These are phyloP conservation scores for Ceratocystiopsis minuta DNA, from an alignment of 2,329 filamentous ascomycete species.

Conservation along the genomic window DNA sequence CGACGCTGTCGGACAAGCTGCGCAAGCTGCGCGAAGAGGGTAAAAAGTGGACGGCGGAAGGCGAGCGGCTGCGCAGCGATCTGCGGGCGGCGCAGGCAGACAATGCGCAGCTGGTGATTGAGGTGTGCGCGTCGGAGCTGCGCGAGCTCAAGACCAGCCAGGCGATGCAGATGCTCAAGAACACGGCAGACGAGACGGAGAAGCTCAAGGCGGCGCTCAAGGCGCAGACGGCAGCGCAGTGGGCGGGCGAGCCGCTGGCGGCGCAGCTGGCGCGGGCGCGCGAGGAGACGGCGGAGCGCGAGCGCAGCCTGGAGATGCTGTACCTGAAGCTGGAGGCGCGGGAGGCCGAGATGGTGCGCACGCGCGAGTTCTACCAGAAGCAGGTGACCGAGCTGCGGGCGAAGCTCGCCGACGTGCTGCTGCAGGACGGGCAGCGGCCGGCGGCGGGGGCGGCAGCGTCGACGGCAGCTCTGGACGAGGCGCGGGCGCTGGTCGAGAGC, in stretches of 20 bases:
- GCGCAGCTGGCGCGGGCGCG: slow-evolving; percentile 37
- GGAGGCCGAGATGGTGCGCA: slow-evolving; percentile 27
- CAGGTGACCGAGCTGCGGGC: slow-evolving; percentile 30
- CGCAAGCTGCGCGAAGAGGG: slow-evolving; percentile 50
- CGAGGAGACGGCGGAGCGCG: slow-evolving; percentile 38
- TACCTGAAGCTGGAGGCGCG: slow-evolving; percentile 36
- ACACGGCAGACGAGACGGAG: slow-evolving; percentile 43
- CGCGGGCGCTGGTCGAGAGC: slow-evolving; percentile 23
- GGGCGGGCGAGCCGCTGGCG: slow-evolving; percentile 46
- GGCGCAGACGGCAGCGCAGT: slow-evolving; percentile 40
- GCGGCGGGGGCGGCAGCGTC: slow-evolving; percentile 1
- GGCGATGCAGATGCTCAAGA: slow-evolving; percentile 20
- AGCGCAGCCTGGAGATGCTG: slow-evolving; percentile 39
- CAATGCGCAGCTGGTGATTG: slow-evolving; percentile 42
- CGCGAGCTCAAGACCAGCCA: slow-evolving; percentile 47
- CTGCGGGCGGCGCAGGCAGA: slow-evolving; percentile 41
- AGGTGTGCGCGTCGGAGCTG: slow-evolving; percentile 52
- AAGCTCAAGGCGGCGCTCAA: slow-evolving; percentile 39
- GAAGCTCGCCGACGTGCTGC: slow-evolving; percentile 23
- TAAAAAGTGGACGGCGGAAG: slow-evolving; percentile 42
- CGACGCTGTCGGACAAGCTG: slow-evolving; percentile 48
- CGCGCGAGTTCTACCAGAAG: slow-evolving; percentile 25
- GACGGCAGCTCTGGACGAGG: slow-evolving; percentile 11
- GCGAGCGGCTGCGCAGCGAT: slow-evolving; percentile 37
- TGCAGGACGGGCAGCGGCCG: slow-evolving; percentile 5